Evolutionary conservation across 2,329 filamentous ascomycete species (phyloP).

Genomic region (Corniculantispora saksenae): DNA sequence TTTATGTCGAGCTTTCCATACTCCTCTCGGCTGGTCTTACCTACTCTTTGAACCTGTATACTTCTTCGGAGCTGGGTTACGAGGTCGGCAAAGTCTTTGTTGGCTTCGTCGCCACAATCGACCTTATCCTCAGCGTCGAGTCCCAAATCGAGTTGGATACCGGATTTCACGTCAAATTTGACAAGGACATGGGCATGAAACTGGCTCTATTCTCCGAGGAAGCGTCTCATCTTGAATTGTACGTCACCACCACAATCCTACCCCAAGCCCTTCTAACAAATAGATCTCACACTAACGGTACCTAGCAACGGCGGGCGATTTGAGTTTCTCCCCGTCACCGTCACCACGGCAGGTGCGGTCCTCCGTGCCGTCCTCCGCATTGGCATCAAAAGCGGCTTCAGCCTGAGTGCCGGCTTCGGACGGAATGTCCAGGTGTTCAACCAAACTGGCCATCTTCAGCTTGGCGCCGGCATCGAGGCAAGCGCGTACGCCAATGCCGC

Average conservation of each 20-base stretch:
- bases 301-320: conserved; percentile 53
- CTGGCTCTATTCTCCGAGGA: conserved; percentile 52
- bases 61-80: conserved; percentile 47
- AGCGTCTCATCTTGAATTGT: conserved; percentile 51
- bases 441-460: conserved; percentile 22
- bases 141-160: conserved; percentile 50
- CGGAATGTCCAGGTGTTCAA: conserved; percentile 24
- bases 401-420: conserved; percentile 26
- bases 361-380: conserved; percentile 51
- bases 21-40: conserved; percentile 42
- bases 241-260: conserved; percentile 31
- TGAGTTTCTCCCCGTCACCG: conserved; percentile 56
- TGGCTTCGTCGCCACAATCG: conserved; percentile 50
- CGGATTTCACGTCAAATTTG: conserved; percentile 56
- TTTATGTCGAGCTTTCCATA: conserved; percentile 52
- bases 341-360: conserved; percentile 42
- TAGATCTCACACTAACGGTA: neutral
- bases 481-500: conserved; percentile 54
- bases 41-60: conserved; percentile 52
- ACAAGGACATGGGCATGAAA: conserved; percentile 50
- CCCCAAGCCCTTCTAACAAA: neutral
- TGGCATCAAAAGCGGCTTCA: conserved; percentile 46
- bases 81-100: conserved; percentile 40
- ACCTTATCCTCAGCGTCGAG: conserved; percentile 52
- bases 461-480: conserved; percentile 49